These are phyloP conservation scores for Psilocybe cubensis DNA, from an alignment of 768 basidiomycete genomes.

Conservation along the genomic window DNA sequence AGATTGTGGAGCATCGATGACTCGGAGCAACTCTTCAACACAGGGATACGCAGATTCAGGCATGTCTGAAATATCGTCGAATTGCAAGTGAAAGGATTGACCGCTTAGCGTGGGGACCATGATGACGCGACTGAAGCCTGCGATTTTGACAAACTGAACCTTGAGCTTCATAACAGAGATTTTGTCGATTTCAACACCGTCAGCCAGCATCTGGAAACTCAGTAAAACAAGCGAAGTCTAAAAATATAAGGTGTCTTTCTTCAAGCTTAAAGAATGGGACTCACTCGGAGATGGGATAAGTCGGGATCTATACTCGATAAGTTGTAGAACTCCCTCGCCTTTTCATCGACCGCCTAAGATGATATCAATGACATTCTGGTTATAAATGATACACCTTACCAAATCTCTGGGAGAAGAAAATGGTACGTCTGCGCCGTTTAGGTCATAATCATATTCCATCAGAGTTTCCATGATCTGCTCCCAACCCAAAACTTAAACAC, in stretches of 20 bases:
- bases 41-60: slow-evolving; percentile 53
- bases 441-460: slow-evolving; percentile 53
- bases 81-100: slow-evolving; percentile 56
- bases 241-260: background rate
- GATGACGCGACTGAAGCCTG: slow-evolving; percentile 60
- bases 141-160: slow-evolving; percentile 45
- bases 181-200: slow-evolving; percentile 58
- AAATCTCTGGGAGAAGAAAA: slow-evolving; percentile 40
- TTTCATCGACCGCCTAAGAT: background rate
- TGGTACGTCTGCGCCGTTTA: slow-evolving; percentile 38
- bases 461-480: slow-evolving; percentile 60
- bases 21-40: slow-evolving; percentile 55
- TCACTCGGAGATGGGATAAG: slow-evolving; percentile 48
- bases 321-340: slow-evolving; percentile 3
- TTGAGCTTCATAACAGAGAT: slow-evolving; percentile 65
- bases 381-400: slow-evolving; percentile 30
- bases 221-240: slow-evolving; percentile 62
- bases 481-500: slow-evolving; percentile 67
- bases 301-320: slow-evolving; percentile 45
- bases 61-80: slow-evolving; percentile 49
- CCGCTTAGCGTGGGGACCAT: slow-evolving; percentile 49
- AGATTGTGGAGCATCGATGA: slow-evolving; percentile 62
- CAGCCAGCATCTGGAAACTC: slow-evolving; percentile 67
- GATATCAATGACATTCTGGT: background rate
- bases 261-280: slow-evolving; percentile 13